These are phyloP conservation scores for Rubia tinctorum DNA, from an alignment of 305 asterid species.

Conservation along the genomic window DNA sequence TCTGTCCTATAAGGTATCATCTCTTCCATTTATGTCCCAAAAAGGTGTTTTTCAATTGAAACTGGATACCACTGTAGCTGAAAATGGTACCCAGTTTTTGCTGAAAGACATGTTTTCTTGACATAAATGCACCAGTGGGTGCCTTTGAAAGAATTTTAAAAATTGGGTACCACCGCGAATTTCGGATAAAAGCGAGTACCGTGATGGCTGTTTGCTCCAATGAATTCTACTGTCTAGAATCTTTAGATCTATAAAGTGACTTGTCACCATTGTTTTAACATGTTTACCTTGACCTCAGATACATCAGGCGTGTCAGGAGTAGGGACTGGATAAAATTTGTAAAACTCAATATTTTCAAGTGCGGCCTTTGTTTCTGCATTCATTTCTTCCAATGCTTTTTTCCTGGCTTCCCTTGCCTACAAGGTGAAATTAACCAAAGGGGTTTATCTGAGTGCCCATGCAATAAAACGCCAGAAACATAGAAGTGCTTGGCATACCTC, in stretches of 20 bases:
- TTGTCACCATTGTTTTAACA: conserved; percentile 1
- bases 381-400: conserved; percentile 68
- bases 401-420: conserved; percentile 80
- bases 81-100: not conserved
- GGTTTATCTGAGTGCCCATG: conserved; percentile 4
- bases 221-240: not conserved
- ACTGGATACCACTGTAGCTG: not conserved
- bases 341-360: conserved; percentile 56
- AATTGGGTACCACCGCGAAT: not conserved
- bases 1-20: not conserved
- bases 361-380: conserved; percentile 60
- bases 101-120: not conserved
- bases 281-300: conserved; percentile 57
- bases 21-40: too few species aligned
- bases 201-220: not conserved
- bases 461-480: not conserved
- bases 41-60: not conserved
- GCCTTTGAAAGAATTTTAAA: not conserved
- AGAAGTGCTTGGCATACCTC: conserved; percentile 41
- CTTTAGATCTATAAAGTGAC: not conserved
- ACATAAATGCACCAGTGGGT: not conserved
- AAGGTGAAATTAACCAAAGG: conserved; percentile 4
- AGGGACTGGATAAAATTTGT: conserved; percentile 74
- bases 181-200: not conserved
- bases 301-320: conserved; percentile 69